Evolutionary conservation across 805 yeast genomes (phyloP), one percentile per base, ranked within the genome.

Genomic region (Wickerhamomyces kurtzmanii): DNA sequence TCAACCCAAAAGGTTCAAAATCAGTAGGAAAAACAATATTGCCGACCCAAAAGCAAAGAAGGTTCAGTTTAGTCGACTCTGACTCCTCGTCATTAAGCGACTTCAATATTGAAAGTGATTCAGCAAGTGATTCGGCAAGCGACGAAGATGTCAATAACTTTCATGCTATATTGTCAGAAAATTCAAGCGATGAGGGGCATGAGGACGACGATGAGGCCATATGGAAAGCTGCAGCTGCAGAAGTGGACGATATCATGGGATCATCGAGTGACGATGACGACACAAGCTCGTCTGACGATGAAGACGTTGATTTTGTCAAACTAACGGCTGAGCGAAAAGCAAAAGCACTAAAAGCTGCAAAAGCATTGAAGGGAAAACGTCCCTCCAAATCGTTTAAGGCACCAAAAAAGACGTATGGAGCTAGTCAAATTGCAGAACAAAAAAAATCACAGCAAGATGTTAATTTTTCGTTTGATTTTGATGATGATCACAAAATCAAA

Each of bases 271-370:
- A 51, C 10, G 57, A 51, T 6, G 63, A 51, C 12, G 60, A 52
- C 20, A 63, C 62, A 13, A 59, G 61, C 20, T 68, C 75, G 8
- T 71, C 78, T 0, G 78, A 71, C 40, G 84, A 75, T 39, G 75
- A 74, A 20, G 75, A 72, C 39, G 73, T 79, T 3, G 89, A 81
- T 52, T 78, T 76, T 47, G 82, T 80, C 11, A 71, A 69, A 47
- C 53, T 81, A 34, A 80, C 82, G 20, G 81, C 78, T 8, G 79
- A 77, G 47, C 61, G 74, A 36, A 72, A 78, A 52, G 71, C 71
- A 21, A 64, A 56, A 34, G 62, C 74, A 1, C 55, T 70, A 62
- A 66, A 68, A 36, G 70, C 71, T 2, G 65, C 33, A 57, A 35
- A 44, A 19, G 50, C 49, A 15, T 38, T 43, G 38, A 57, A 57